These are phyloP conservation scores for Penicillium taxi DNA, from an alignment of 495 filamentous ascomycete genomes.

Conservation along the genomic window DNA sequence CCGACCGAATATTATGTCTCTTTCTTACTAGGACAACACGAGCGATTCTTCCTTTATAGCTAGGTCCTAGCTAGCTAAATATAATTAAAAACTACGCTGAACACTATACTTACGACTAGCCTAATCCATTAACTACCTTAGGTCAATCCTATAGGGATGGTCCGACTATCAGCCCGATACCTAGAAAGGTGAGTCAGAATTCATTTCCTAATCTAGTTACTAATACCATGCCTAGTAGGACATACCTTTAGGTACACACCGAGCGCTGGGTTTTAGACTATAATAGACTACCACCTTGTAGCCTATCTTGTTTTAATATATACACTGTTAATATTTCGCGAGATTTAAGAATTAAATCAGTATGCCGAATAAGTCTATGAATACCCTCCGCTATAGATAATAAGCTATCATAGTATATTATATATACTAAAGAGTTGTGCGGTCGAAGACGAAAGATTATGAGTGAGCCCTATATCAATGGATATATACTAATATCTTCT, in stretches of 20 bases:
- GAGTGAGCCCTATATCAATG: not conserved
- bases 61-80: conserved; percentile 2
- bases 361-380: conserved; percentile 3
- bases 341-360: not conserved
- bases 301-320: conserved; percentile 1
- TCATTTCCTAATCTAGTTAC: not conserved
- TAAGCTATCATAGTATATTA: not conserved
- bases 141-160: conserved; percentile 1
- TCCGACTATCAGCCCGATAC: not conserved
- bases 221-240: conserved; percentile 1
- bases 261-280: not conserved
- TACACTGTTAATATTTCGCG: conserved; percentile 1
- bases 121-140: conserved; percentile 2
- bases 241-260: not conserved
- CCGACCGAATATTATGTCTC: not conserved
- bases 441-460: conserved; percentile 1
- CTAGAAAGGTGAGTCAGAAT: conserved; percentile 2
- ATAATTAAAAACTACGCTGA: conserved; percentile 1
- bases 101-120: conserved; percentile 1
- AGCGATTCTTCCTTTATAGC: not conserved
- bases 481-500: conserved; percentile 1
- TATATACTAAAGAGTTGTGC: not conserved
- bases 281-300: conserved; percentile 1
- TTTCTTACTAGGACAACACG: not conserved
- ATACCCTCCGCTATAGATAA: conserved; percentile 1